Evolutionary conservation across 2,329 filamentous ascomycete species (phyloP), one percentile per base, ranked within the genome.

Genomic region (Verticillium dahliae): DNA sequence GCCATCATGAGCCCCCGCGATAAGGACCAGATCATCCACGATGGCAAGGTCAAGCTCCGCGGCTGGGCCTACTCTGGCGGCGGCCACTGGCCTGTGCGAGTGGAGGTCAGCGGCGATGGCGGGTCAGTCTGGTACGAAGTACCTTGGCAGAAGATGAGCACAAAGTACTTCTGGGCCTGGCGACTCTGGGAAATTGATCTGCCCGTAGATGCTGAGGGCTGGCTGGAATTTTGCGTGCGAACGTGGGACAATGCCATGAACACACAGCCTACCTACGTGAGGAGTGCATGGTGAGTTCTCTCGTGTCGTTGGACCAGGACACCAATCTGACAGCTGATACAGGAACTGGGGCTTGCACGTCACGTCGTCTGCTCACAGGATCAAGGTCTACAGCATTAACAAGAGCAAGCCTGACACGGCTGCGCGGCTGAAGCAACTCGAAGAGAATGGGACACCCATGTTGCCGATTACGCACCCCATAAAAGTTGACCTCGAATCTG

Each of bases 41-140:
- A 82, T 15, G 86, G 86, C 9, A 78, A 75, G 56, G 87, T 89
- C 59, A 75, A 75, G 6, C 75, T 83, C 63, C 80, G 79, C 57
- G 83, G 84, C 13, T 86, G 83, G 83, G 83, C 82, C 0, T 86
- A 85, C 62, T 83, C 79, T 1, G 83, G 83, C 0, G 83, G 83
- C 7, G 84, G 84, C 0, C 80, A 78, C 18, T 85, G 83, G 83
- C 82, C 86, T 0, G 82, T 86, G 59, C 74, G 86, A 0, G 85
- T 90, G 4, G 88, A 90, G 66, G 76, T 90, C 2, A 85, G 81
- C 3, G 76, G 78, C 0, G 86, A 90, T 66, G 87, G 87, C 0
- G 87, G 87, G 0, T 83, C 79, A 65, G 80, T 79, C 14, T 90
- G 87, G 87, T 89, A 89, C 63, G 76, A 81, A 10, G 83, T 89